Conservation (phyloP, 2,329 filamentous ascomycete species). For the Bipolaris zeicola region DNA sequence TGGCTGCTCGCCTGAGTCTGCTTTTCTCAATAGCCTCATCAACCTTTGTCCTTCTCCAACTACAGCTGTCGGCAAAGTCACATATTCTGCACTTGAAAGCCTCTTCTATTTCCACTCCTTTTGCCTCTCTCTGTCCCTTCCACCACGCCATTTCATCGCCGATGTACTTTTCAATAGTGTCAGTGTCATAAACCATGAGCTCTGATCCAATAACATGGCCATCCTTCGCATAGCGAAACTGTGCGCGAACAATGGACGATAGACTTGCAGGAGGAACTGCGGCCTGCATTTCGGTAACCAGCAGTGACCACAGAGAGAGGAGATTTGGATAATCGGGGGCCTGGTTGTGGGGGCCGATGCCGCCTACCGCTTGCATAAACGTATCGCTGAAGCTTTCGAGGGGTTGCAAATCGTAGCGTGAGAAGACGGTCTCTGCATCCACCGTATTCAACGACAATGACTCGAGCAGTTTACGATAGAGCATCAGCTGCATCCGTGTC, state of each 20-base stretch:
- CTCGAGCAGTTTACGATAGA: conserved; percentile 86
- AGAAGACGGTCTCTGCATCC: conserved; percentile 70
- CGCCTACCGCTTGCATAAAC: conserved; percentile 77
- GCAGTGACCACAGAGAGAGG: conserved; percentile 64
- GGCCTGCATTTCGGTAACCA: conserved; percentile 64
- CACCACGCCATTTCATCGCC: conserved; percentile 81
- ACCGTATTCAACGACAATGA: conserved; percentile 73
- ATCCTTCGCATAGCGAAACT: conserved; percentile 57
- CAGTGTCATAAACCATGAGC: conserved; percentile 69
- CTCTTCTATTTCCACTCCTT: conserved; percentile 80
- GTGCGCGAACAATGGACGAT: conserved; percentile 61
- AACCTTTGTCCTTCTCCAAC: conserved; percentile 76
- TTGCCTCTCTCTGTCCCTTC: conserved; percentile 73
- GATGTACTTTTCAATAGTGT: conserved; percentile 69
- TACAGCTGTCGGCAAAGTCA: conserved; percentile 79
- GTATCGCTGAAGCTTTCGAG: conserved; percentile 73
- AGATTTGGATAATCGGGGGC: conserved; percentile 65
- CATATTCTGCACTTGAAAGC: conserved; percentile 87
- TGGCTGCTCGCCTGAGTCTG: conserved; percentile 27
- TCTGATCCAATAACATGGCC: conserved; percentile 63
- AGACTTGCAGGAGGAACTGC: conserved; percentile 57
- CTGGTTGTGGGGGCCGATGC: conserved; percentile 57
- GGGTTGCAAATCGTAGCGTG: conserved; percentile 72
- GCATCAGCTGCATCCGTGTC: conserved; percentile 82
- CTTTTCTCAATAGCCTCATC: conserved; percentile 59